Base-by-base conservation (phyloP, 2,329 filamentous ascomycete genomes). In the Zymoseptoria ardabiliae region DNA sequence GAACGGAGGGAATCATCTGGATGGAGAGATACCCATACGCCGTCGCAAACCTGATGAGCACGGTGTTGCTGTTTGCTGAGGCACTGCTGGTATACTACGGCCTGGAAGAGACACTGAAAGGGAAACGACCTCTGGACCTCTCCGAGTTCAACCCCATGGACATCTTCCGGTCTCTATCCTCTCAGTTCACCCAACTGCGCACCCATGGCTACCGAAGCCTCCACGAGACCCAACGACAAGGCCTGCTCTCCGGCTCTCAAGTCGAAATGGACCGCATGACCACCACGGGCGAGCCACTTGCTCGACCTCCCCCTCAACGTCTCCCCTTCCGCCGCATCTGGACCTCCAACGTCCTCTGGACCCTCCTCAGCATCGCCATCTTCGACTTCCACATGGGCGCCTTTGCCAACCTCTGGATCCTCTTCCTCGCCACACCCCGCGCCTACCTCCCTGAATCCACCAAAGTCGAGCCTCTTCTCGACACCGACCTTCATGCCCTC, bases 351-450 rank as follows among this genome's bases (percentile, higher is more conserved):
- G 78, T 84, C 23, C 67, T 83, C n/a, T 74, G 80, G 63, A 83
- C 80, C 0, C 71, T 91, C 2, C 69, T 88, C 53, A 82, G 81
- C 23, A 85, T 87, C 63, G 85, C 85, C 30, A 82, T 90, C 54
- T 85, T 89, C 66, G 85, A 88, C 63, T 85, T 90, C 68, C 87
- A 90, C 74, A 79, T 90, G 67, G 87, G 86, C 61, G 86, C 88
- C 25, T 92, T 91, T 77, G 88, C 89, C 69, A 83, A 87, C 1
- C 81, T 92, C 51, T 90, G 86, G 77, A 89, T 89, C 61, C 80
- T 90, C 55, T 91, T 92, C 72, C 79, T 92, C 52, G 90, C 89
- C 0, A 88, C 87, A 0, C 86, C 87, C 0, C 85, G 86, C 52
- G 67, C 71, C 49, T 74, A 69, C 58, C 61, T 84, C 78, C 62